Base-by-base conservation (phyloP, 768 basidiomycete species). In the Auricularia cornea region DNA sequence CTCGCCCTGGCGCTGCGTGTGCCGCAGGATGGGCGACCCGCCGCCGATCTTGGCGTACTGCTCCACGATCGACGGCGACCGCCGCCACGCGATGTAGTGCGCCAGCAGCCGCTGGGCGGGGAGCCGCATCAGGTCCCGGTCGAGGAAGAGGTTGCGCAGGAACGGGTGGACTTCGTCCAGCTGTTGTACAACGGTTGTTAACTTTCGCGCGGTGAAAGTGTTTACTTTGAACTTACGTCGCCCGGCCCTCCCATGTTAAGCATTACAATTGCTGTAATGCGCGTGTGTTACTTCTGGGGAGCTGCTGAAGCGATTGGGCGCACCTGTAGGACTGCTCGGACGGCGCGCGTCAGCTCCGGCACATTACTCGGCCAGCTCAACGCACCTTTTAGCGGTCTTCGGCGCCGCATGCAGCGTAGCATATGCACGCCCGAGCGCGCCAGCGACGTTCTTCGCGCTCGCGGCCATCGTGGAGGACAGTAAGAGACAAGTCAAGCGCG, bases 241-340 rank as follows among this genome's bases (percentile, higher is more conserved):
- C 90, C 84, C 28, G 96, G 97, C 2, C 97, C 97, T 52, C 97
- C 97, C 97, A 99, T 99, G 75, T 98, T 99, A 78, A 99, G 80
- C 90, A 99, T 91, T 48, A 99, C 94, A 66, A 98, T 83, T 40
- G 90, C 96, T 85, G 62, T 26, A 20, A 48, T 23, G 44, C 12
- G 44, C 44, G 23, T 35, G 35, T 35, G 14, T n/a, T n/a, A n/a
- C n/a, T n/a, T n/a, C 8, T 8, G 8, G 8, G 38, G 38, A 40
- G 38, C 38, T 40, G 8, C 18, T 40, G 18, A 20, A 18, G 44
- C 44, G 35, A 10, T 18, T 18, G 38, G 6, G 44, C 44, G 44
- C 20, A 48, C 44, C 44, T 48, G 44, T 48, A 20, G 44, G 44
- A 23, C 44, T 48, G 20, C 44, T 10, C 44, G 35, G 14, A 2